Evolutionary conservation across 202 grass and related monocot species (phyloP).

Genomic region (Miscanthus sacchariflorus): DNA sequence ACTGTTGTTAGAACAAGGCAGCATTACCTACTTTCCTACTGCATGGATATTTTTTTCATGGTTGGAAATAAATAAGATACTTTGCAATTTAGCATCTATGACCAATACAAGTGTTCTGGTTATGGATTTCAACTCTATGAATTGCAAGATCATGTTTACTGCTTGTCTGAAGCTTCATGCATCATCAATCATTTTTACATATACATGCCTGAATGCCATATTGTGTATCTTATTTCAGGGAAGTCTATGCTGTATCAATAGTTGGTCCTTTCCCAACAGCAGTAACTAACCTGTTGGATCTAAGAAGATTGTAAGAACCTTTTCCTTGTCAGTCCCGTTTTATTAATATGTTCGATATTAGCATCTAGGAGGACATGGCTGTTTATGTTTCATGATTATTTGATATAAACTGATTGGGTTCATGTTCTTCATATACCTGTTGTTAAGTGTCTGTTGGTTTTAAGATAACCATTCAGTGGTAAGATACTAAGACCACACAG

Average conservation of each 20-base stretch:
- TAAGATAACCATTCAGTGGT: constrained; percentile 1
- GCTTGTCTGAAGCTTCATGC: constrained; percentile 34
- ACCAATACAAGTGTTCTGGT: not conserved
- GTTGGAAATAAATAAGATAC: constrained; percentile 1
- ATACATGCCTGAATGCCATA: constrained; percentile 22
- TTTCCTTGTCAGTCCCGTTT: constrained; percentile 28
- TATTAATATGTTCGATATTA: constrained; percentile 24
- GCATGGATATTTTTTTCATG: not conserved
- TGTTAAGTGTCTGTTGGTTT: constrained; percentile 9
- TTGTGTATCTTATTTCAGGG: constrained; percentile 70
- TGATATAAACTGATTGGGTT: not conserved
- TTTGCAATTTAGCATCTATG: not conserved
- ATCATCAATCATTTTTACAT: not conserved
- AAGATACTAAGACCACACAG: not conserved
- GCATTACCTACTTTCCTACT: not conserved
- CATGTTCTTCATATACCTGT: constrained; percentile 31
- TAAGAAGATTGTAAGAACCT: constrained; percentile 85
- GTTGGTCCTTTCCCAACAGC: constrained; percentile 94
- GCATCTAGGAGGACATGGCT: constrained; percentile 20
- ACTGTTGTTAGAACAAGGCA: not conserved
- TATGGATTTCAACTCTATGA: constrained; percentile 23
- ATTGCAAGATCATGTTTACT: constrained; percentile 16
- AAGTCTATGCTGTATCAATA: constrained; percentile 97
- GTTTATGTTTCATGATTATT: not conserved
- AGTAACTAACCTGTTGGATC: constrained; percentile 95